These are phyloP conservation scores for Pinus albicaulis DNA, from an alignment of 75 land plant genomes.

Conservation along the genomic window DNA sequence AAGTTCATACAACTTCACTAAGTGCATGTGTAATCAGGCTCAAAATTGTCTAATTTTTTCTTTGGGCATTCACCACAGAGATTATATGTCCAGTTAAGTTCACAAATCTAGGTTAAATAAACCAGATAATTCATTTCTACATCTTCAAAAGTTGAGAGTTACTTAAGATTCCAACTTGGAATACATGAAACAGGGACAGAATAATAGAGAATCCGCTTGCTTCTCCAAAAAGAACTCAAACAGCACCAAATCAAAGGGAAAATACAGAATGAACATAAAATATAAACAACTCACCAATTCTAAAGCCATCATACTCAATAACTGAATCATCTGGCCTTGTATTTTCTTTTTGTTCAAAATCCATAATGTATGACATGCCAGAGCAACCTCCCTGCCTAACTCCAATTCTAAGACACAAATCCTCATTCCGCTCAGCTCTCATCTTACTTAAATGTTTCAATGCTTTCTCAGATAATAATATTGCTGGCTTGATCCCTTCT, in stretches of 20 bases:
- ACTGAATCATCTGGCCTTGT: constrained; percentile 74
- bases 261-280: background rate
- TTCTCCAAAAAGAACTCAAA: background rate
- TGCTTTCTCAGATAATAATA: constrained; percentile 77
- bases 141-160: background rate
- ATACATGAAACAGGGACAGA: background rate
- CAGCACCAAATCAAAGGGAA: background rate
- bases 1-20: no score
- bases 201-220: background rate
- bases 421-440: constrained; percentile 65
- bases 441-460: constrained; percentile 78
- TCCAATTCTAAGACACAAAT: constrained; percentile 89
- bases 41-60: background rate
- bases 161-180: background rate
- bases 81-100: background rate
- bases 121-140: background rate
- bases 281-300: constrained; percentile 57
- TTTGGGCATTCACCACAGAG: background rate
- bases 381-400: constrained; percentile 99
- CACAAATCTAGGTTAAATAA: background rate
- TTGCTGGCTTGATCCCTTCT: constrained; percentile 67
- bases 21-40: no score
- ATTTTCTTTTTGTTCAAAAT: constrained; percentile 60
- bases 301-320: constrained; percentile 86
- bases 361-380: constrained; percentile 90